Base-by-base conservation (phyloP, 176 grass and related monocot species). In the Juncus effusus region DNA sequence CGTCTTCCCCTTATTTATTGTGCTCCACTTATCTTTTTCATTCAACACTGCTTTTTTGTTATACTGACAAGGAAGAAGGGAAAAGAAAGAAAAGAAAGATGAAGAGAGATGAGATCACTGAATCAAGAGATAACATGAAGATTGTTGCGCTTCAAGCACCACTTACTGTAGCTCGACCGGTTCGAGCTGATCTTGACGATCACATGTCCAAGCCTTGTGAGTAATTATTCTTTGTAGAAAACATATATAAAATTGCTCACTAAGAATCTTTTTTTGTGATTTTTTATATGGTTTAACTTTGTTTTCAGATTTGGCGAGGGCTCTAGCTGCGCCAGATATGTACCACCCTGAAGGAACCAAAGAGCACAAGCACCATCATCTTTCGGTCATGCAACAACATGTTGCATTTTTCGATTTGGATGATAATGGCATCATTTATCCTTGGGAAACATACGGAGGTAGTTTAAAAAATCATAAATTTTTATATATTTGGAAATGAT, bases 401-500 rank as follows among this genome's bases (percentile, higher is more conserved):
- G 79, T 40, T 16, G 79, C 79, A 7, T 81, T 81, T 63, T 81
- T 81, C 10, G 72, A 81, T n/a, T 42, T 63, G 3, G 72, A 81
- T 63, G 47, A 70, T 37, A 70, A 81, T 81, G 79, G 72, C 37
- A 81, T 81, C 42, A 37, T 81, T 39, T 81, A 81, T 44, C 63
- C 79, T 40, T 81, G 79, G 72, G 79, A 81, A 69, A 81, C 79
- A 37, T 76, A 81, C 37, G 54, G 64, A 58, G 79, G 79, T 81
- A 81, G n/a, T 5, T 3, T n/a, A 40, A 1, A 57, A 56, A 41
- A 10, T 37, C 10, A 70, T 28, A 37, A 40, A 16, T 0, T 63
- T 15, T 54, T 2, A 53, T 13, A 53, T 69, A 3, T 69, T 12
- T 69, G 63, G 10, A 19, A 42, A 44, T 51, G 10, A 13, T 41